Conservation (phyloP, 2,329 filamentous ascomycete species). For the Aspergillus sp. region DNA sequence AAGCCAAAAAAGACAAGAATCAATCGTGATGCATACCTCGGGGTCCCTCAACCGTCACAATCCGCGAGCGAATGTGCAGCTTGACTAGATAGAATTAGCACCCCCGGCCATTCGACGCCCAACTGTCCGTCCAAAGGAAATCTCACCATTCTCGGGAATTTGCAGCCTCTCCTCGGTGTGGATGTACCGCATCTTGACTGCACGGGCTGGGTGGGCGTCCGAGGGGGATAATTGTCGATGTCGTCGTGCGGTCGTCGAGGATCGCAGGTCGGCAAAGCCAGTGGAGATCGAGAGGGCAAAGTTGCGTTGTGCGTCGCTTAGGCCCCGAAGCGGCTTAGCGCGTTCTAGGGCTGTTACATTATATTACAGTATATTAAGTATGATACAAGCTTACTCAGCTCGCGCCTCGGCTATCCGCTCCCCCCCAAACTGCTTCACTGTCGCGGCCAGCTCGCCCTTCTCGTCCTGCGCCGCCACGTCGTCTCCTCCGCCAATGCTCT, state of each 20-base stretch:
- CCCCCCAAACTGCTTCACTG: conserved; percentile 63
- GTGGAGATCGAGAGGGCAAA: conserved; percentile 32
- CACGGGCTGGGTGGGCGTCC: conserved; percentile 32
- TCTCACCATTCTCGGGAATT: conserved; percentile 95
- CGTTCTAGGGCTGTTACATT: conserved; percentile 26
- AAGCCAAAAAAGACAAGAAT: too few relatives aligned
- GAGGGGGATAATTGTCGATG: conserved; percentile 33
- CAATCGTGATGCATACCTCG: too few relatives aligned
- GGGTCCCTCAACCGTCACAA: conserved; percentile 94
- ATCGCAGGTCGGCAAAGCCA: conserved; percentile 29
- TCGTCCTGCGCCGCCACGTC: conserved; percentile 66
- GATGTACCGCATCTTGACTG: conserved; percentile 97
- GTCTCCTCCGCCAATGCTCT: conserved; percentile 83
- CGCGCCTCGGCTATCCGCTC: conserved; percentile 46
- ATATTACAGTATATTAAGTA: conserved; percentile 9
- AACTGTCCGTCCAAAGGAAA: conserved; percentile 8
- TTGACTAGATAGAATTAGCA: conserved; percentile 60
- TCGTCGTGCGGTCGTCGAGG: conserved; percentile 28
- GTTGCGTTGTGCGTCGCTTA: conserved; percentile 39
- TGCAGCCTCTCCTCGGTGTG: conserved; percentile 92
- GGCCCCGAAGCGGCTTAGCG: conserved; percentile 27
- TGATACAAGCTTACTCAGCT: conserved; percentile 5
- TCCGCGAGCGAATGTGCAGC: conserved; percentile 91
- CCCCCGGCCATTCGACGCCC: conserved; percentile 1
- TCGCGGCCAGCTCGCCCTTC: conserved; percentile 58